Percentiles rank a stretch among this genome's conserved stretches.
phyloP scores from a whole-genome alignment of 2,329 filamentous ascomycete species.

The Paraconiothyrium sp. region DNA sequence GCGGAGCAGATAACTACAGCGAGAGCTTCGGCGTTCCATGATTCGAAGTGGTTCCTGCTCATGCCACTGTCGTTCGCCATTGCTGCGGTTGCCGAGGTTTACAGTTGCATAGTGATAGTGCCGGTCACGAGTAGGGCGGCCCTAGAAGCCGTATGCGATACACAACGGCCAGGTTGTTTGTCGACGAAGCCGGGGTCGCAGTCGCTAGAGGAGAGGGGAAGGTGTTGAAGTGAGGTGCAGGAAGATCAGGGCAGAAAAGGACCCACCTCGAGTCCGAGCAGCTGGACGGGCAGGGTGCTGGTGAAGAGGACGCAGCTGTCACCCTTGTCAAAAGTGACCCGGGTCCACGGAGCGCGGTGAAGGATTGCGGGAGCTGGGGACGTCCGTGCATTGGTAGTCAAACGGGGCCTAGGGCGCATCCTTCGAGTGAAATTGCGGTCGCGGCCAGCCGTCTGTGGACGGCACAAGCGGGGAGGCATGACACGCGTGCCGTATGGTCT shows the following conservation, averaged over 20 bases:
- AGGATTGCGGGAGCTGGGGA: constrained; percentile 19
- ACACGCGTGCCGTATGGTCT: not conserved
- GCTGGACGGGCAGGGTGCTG: constrained; percentile 16
- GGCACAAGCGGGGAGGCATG: not conserved
- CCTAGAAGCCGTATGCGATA: not conserved
- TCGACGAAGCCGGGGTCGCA: constrained; percentile 1
- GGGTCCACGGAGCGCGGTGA: constrained; percentile 21
- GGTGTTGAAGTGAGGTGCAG: not conserved
- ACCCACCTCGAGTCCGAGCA: constrained; percentile 18
- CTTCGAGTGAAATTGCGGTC: constrained; percentile 12
- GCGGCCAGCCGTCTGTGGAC: not conserved
- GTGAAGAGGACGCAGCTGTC: constrained; percentile 18
- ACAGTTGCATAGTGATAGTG: constrained; percentile 13
- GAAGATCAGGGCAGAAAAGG: constrained; percentile 4
- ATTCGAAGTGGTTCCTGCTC: constrained; percentile 25
- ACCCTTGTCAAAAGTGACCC: constrained; percentile 21
- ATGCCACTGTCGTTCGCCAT: constrained; percentile 17
- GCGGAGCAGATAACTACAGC: constrained; percentile 41
- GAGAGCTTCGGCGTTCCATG: constrained; percentile 45
- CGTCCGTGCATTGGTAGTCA: constrained; percentile 10
- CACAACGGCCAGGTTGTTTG: not conserved
- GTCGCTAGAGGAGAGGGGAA: not conserved
- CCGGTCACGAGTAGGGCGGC: constrained; percentile 11
- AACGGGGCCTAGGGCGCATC: constrained; percentile 15
- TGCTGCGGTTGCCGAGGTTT: constrained; percentile 12